phyloP scores from a whole-genome alignment of 768 basidiomycete genomes.

The Tephrocybe rancida region DNA sequence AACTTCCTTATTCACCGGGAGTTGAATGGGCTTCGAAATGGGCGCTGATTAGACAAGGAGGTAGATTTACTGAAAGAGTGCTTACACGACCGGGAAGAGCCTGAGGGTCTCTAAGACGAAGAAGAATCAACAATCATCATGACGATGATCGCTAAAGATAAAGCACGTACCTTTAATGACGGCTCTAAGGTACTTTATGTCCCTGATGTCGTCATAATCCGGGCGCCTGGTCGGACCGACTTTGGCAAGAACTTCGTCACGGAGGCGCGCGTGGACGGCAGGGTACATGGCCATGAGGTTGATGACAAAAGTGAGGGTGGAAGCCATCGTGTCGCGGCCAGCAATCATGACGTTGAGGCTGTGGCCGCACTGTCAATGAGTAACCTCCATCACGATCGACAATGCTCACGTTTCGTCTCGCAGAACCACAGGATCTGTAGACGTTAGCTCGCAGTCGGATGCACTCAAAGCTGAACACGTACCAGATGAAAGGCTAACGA shows the following conservation, averaged over 20 bases:
- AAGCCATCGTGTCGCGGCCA: constrained; percentile 48
- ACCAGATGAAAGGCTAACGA: constrained; percentile 52
- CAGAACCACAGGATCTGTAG: constrained; percentile 43
- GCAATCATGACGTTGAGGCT: constrained; percentile 52
- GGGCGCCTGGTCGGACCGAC: constrained; percentile 53
- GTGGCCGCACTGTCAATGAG: background rate
- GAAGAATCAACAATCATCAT: background rate
- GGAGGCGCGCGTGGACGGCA: constrained; percentile 44
- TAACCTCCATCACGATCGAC: background rate
- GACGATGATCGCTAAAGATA: background rate
- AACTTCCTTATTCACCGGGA: constrained; percentile 32
- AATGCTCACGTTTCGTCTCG: constrained; percentile 49
- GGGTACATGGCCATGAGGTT: constrained; percentile 57
- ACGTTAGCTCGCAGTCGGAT: background rate
- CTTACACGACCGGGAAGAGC: constrained; percentile 57
- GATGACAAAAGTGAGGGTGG: constrained; percentile 43
- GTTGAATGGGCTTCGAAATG: constrained; percentile 46
- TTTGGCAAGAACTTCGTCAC: constrained; percentile 55
- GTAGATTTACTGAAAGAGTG: background rate
- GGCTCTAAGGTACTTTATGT: constrained; percentile 66
- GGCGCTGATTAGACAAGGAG: background rate
- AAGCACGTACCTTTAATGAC: constrained; percentile 59
- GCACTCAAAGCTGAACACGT: background rate
- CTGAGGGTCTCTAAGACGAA: constrained; percentile 48
- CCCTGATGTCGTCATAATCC: constrained; percentile 55